These are phyloP conservation scores for Sporisorium exsertum DNA, from an alignment of 1,284 basidiomycete genomes.

Conservation along the genomic window DNA sequence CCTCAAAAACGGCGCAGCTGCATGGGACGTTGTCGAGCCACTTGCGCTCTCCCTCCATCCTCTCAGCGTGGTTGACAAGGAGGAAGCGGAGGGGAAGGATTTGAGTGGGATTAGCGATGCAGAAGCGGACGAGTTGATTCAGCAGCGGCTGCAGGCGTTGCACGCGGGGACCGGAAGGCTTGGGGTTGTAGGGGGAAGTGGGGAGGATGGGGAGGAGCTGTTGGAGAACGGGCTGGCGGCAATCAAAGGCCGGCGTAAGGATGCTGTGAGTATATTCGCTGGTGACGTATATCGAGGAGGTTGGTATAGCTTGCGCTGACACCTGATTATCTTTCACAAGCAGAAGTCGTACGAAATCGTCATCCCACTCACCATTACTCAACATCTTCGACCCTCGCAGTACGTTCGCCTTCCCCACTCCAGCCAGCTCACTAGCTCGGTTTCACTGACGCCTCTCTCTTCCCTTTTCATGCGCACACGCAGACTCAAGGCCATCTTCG, in stretches of 20 bases:
- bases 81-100: slow-evolving; percentile 2
- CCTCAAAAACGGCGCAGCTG: slow-evolving; percentile 59
- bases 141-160: slow-evolving; percentile 2
- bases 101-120: slow-evolving; percentile 17
- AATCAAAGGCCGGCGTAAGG: slow-evolving; percentile 42
- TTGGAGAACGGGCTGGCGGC: slow-evolving; percentile 17
- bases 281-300: no score
- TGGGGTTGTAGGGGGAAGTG: slow-evolving; percentile 8
- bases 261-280: slow-evolving; percentile 22
- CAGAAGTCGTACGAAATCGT: slow-evolving; percentile 37
- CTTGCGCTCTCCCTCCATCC: slow-evolving; percentile 3
- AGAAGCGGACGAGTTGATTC: slow-evolving; percentile 21
- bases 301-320: not conserved
- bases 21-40: slow-evolving; percentile 57
- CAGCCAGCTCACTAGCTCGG: not conserved
- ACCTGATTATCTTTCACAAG: not conserved
- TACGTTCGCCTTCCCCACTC: slow-evolving; percentile 4
- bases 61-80: no score
- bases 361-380: slow-evolving; percentile 38
- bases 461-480: not conserved
- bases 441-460: not conserved
- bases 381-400: slow-evolving; percentile 34
- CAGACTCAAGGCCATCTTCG: slow-evolving; percentile 45
- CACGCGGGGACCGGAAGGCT: not conserved
- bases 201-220: slow-evolving; percentile 12